Conservation (phyloP, 305 asterid genomes). For the Rubia tinctorum region DNA sequence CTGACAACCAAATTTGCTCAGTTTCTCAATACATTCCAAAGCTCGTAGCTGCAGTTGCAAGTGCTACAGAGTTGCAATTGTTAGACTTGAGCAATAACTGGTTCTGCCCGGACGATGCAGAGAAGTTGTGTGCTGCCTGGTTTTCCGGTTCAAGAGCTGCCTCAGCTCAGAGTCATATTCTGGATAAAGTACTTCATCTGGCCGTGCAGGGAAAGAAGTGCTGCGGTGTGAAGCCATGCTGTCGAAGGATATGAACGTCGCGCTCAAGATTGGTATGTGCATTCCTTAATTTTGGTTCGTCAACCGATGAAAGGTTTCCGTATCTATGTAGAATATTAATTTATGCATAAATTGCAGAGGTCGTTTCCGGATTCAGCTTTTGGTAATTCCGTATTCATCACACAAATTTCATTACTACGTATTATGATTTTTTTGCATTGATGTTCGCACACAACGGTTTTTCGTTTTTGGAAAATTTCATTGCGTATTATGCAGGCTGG, state of each 20-base stretch:
- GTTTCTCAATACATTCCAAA: conserved; percentile 38
- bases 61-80: conserved; percentile 40
- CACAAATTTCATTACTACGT: too few species aligned
- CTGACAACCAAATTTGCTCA: conserved; percentile 18
- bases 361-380: not conserved
- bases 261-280: too few species aligned
- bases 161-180: conserved; percentile 45
- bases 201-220: conserved; percentile 57
- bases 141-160: conserved; percentile 50
- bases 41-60: conserved; percentile 38
- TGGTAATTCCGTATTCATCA: not conserved
- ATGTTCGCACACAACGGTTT: too few species aligned
- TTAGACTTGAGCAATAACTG: conserved; percentile 72
- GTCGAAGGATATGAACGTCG: conserved; percentile 46
- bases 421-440: too few species aligned
- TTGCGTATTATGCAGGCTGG: not conserved
- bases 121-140: conserved; percentile 53
- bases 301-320: not conserved
- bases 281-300: too few species aligned
- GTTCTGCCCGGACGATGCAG: conserved; percentile 36
- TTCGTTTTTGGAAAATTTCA: not conserved
- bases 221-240: conserved; percentile 61
- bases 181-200: conserved; percentile 49
- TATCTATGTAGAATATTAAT: not conserved
- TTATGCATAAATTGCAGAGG: not conserved